Base-by-base conservation (phyloP, 148 eudicot genomes). In the Rhododendron vialii region DNA sequence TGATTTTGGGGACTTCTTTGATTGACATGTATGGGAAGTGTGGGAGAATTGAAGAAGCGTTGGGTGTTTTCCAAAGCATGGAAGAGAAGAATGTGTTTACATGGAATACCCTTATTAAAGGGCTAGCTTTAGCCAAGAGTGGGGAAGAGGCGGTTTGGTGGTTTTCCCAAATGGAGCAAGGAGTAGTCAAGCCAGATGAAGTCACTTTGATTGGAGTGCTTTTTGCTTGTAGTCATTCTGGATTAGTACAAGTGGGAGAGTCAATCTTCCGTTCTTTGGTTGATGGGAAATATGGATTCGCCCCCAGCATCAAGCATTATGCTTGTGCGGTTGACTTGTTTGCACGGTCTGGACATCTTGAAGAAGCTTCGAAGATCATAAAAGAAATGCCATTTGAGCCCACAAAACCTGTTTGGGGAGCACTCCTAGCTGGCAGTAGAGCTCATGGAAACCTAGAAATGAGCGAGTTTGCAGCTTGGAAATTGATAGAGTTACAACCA, bases 1-100 rank as follows among this genome's bases (percentile, higher is more conserved):
- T 89, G 79, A 87, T 88, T 1, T 61, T 93, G 83, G 93, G 91
- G 20, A 91, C 90, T 82, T 65, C 91, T 4, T 91, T 93, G 86
- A 84, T 93, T 36, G 90, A 89, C 80, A 91, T 93, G 93, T 91
- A 93, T 67, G 92, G 91, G 28, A 89, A 86, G 63, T 89, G 92
- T 57, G 93, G 93, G 78, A 69, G 81, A 24, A 87, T 89, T 47
- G 87, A 89, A 53, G 84, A 88, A 12, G 93, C 88, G 36, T 74
- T 87, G 38, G 36, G 33, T 22, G 89, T 90, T 82, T 93, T 93
- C 50, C 73, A 86, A 33, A 51, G 80, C 77, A 90, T 93, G 93
- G 57, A 50, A 41, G 84, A 87, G 48, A 91, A 87, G 86, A 91
- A 90, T 84, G 90, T 83, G 26, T 85, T 51, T 30, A 90, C 95